A percentile compares a stretch with the other conserved stretches of the same genome.
Conservation (phyloP, 2,329 filamentous ascomycete species). For the Xylaria arbuscula region DNA sequence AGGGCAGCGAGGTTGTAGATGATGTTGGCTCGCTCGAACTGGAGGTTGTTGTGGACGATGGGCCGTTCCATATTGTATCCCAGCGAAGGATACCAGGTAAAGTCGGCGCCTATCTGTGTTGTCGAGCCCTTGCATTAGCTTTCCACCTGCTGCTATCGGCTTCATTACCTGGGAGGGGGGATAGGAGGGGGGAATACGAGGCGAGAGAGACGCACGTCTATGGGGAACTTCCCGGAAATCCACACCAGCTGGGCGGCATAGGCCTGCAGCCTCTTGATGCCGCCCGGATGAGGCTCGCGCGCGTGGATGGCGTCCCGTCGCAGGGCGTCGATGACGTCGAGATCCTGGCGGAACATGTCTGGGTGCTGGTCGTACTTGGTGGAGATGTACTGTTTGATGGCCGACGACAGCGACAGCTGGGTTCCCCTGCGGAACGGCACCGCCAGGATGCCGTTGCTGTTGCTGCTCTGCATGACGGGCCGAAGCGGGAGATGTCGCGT, state of each 20-base stretch:
- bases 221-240: constrained; percentile 94
- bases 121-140: constrained; percentile 8
- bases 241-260: constrained; percentile 95
- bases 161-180: too few species aligned
- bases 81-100: constrained; percentile 93
- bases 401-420: constrained; percentile 79
- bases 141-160: not conserved
- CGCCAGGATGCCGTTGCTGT: constrained; percentile 74
- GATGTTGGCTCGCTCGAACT: constrained; percentile 90
- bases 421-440: constrained; percentile 90
- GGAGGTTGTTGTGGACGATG: constrained; percentile 72
- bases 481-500: not conserved
- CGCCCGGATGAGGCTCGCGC: constrained; percentile 86
- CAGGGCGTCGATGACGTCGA: constrained; percentile 83
- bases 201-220: constrained; percentile 72
- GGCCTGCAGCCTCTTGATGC: constrained; percentile 85
- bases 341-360: constrained; percentile 92
- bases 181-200: not conserved
- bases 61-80: constrained; percentile 88
- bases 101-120: constrained; percentile 86
- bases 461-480: constrained; percentile 56
- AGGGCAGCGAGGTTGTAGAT: constrained; percentile 93
- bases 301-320: constrained; percentile 89
- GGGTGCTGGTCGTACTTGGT: constrained; percentile 99
- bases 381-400: constrained; percentile 95